Evolutionary conservation across 2,329 filamentous ascomycete genomes (phyloP), one percentile per base, ranked within the genome.

Genomic region (Cordyceps pruinosa): DNA sequence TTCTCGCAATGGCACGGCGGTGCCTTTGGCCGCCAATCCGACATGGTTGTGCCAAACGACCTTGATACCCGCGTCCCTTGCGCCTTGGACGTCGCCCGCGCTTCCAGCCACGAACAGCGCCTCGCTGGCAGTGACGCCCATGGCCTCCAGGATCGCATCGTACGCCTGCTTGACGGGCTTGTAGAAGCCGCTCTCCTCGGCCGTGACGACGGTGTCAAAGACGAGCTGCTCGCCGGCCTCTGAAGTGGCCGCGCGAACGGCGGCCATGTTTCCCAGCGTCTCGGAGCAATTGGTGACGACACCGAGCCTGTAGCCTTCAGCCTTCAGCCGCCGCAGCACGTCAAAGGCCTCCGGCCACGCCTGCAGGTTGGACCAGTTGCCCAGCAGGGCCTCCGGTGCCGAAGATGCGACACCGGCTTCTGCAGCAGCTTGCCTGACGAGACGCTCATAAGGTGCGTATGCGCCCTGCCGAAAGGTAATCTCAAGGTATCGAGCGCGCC

Each of bases 151-250:
- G 4, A 72, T 64, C 4, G 62, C 65, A 4, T 63, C 42, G 48
- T 75, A 75, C 1, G 73, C 68, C 35, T 66, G 57, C 8, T 53
- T 57, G 2, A 63, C 61, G 2, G 72, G 73, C 55, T 75, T 73
- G 53, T 74, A 75, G 54, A 68, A 73, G 2, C 72, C 71, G 15
- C 64, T 69, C 56, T 74, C 71, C 53, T 75, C 72, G 0, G 72
- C 73, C 1, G 72, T 73, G 4, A 73, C 53, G 4, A 68, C 64
- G 2, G 63, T 62, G 35, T 74, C 68, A 26, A 74, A 73, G 1
- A 47, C 51, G n/a, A 55, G 58, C 2, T 49, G 8, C 47, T 35
- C 59, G 44, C 59, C 55, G 2, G 9, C 28, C 7, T 10, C 19
- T 6, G 37, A 35, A 4, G 46, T 46, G n/a, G 30, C 6, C 60